Conservation (phyloP, 2,329 filamentous ascomycete species). For the Ophiocordyceps sinensis region DNA sequence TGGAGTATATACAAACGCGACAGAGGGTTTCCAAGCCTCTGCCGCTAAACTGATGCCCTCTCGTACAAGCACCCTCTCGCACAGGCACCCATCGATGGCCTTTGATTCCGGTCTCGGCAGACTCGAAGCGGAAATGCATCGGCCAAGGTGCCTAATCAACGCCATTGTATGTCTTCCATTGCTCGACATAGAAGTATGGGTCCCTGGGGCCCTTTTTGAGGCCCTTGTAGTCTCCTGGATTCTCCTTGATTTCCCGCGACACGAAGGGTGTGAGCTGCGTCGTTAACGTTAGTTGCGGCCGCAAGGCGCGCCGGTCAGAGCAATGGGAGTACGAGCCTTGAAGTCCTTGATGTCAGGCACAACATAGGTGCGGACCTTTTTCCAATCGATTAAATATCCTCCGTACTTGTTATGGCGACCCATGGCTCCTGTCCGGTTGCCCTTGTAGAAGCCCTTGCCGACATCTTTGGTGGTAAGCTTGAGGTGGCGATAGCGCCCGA, state of each 20-base stretch:
- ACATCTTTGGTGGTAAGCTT: constrained; percentile 85
- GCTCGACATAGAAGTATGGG: constrained; percentile 45
- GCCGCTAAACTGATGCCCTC: background rate
- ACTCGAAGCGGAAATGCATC: background rate
- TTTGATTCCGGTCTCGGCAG: background rate
- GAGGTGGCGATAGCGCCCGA: constrained; percentile 57
- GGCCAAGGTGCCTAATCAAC: constrained; percentile 27
- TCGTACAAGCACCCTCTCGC: too few species aligned
- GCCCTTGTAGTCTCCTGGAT: constrained; percentile 39
- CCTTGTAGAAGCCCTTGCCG: constrained; percentile 94
- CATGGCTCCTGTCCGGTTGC: constrained; percentile 77
- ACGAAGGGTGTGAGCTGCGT: constrained; percentile 68
- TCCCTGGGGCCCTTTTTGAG: constrained; percentile 39
- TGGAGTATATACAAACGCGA: constrained; percentile 15
- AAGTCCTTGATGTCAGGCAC: constrained; percentile 59
- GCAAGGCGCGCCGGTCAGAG: background rate
- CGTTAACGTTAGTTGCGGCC: constrained; percentile 6
- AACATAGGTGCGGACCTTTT: constrained; percentile 81
- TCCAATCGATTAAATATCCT: constrained; percentile 70
- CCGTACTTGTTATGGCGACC: constrained; percentile 73
- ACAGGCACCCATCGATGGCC: too few species aligned
- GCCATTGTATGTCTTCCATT: constrained; percentile 56
- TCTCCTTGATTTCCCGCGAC: constrained; percentile 39
- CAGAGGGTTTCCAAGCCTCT: constrained; percentile 6
- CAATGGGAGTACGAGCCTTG: constrained; percentile 40